A percentile compares a stretch with the other conserved stretches of the same genome.
Evolutionary conservation across 176 grass and related monocot species (phyloP).

Genomic region (Alopecurus myosuroides): DNA sequence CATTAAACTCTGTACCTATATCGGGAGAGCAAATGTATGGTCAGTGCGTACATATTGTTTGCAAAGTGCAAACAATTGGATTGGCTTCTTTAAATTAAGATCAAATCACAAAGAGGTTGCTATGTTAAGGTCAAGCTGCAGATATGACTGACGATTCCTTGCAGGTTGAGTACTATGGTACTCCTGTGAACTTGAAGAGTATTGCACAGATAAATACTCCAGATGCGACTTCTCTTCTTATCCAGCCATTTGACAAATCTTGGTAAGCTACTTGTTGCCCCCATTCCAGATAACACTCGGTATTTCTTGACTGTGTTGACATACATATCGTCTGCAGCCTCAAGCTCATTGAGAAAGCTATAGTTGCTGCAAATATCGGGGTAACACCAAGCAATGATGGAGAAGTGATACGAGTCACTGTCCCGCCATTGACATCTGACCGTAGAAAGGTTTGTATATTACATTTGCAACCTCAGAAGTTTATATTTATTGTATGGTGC

Average conservation of each 20-base stretch:
- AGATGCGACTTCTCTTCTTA: constrained; percentile 89
- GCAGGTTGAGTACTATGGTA: constrained; percentile 94
- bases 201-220: constrained; percentile 93
- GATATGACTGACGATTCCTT: constrained; percentile 12
- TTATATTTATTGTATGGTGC: neutral
- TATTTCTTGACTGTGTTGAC: constrained; percentile 6
- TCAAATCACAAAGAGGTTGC: neutral
- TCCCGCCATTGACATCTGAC: constrained; percentile 90
- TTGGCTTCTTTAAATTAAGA: neutral
- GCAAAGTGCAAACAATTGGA: constrained; percentile 2
- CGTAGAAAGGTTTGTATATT: constrained; percentile 68
- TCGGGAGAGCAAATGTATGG: neutral
- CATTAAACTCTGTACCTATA: neutral
- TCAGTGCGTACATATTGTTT: neutral
- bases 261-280: constrained; percentile 41
- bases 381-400: constrained; percentile 93
- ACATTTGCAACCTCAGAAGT: neutral
- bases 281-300: neutral
- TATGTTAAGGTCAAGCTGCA: neutral
- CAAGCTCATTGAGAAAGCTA: constrained; percentile 95
- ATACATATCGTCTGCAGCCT: constrained; percentile 42
- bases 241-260: constrained; percentile 96
- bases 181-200: constrained; percentile 86
- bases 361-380: constrained; percentile 87
- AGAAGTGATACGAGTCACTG: constrained; percentile 68